Percentiles rank a stretch among this genome's conserved stretches.
phyloP scores from a whole-genome alignment of 345 rosid genomes.

The Camelina laxa region DNA sequence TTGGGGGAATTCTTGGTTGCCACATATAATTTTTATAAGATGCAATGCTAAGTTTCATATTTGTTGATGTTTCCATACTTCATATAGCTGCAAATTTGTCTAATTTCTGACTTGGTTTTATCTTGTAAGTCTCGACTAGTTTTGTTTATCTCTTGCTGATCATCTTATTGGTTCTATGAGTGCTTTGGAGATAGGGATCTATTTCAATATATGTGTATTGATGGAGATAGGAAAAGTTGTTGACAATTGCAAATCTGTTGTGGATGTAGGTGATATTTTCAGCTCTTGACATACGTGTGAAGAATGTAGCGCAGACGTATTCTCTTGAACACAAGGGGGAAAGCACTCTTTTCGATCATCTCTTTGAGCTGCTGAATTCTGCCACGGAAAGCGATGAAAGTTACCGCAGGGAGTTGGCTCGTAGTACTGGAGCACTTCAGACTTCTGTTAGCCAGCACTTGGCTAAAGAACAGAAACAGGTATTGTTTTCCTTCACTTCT shows the following conservation, averaged over 20 bases:
- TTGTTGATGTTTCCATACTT: conserved; percentile 4
- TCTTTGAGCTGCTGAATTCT: conserved; percentile 69
- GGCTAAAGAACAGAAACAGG: conserved; percentile 99
- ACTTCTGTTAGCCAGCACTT: conserved; percentile 92
- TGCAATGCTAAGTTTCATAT: conserved; percentile 5
- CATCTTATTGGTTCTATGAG: conserved; percentile 22
- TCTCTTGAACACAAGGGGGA: conserved; percentile 96
- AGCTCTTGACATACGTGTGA: conserved; percentile 93
- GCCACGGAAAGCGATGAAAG: conserved; percentile 69
- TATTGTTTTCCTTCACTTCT: conserved; percentile 33
- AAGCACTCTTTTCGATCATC: conserved; percentile 79
- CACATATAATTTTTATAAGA: not conserved
- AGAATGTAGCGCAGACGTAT: conserved; percentile 94
- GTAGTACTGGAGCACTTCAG: conserved; percentile 87
- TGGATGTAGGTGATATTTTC: conserved; percentile 85
- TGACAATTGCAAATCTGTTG: conserved; percentile 36
- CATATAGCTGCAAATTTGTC: conserved; percentile 4
- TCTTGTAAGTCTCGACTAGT: not conserved
- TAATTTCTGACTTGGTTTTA: conserved; percentile 25
- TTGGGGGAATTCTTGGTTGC: not conserved
- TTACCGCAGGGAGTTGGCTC: conserved; percentile 82
- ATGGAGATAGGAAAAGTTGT: conserved; percentile 6
- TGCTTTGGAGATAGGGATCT: conserved; percentile 5
- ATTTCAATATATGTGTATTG: conserved; percentile 9
- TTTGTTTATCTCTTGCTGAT: conserved; percentile 9